phyloP scores from a whole-genome alignment of 2,329 filamentous ascomycete genomes.

The Didymella arachidicola region DNA sequence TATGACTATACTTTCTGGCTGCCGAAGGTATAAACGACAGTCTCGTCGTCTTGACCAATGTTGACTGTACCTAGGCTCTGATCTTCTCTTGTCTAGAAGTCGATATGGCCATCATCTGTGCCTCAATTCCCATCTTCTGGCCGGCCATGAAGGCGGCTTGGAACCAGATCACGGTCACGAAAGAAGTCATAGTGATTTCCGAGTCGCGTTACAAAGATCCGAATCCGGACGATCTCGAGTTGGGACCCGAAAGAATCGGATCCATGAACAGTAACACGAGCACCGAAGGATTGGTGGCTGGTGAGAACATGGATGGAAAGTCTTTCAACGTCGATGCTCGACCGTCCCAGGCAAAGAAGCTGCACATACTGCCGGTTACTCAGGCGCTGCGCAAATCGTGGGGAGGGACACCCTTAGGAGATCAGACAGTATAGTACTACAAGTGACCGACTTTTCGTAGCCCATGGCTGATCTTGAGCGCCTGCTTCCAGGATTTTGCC shows the following conservation, averaged over 20 bases:
- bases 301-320: conserved; percentile 3
- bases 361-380: neutral
- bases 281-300: conserved; percentile 27
- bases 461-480: neutral
- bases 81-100: conserved; percentile 40
- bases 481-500: neutral
- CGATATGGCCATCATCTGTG: conserved; percentile 47
- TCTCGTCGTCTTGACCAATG: neutral
- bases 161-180: conserved; percentile 44
- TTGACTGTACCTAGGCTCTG: conserved; percentile 14
- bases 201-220: conserved; percentile 25
- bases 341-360: neutral
- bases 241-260: conserved; percentile 15
- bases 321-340: neutral
- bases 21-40: conserved; percentile 16
- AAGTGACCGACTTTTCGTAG: neutral
- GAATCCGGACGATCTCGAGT: conserved; percentile 24
- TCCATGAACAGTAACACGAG: conserved; percentile 31
- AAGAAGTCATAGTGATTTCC: conserved; percentile 42
- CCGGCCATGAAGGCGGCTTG: conserved; percentile 37
- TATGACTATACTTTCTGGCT: conserved; percentile 45
- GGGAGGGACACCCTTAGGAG: neutral
- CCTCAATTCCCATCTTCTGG: conserved; percentile 51
- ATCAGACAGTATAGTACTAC: neutral
- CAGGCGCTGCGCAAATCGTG: neutral